Percentiles rank a stretch among this genome's conserved stretches.
Conservation (phyloP, 2,329 filamentous ascomycete genomes). For the Aschersonia sp. region DNA sequence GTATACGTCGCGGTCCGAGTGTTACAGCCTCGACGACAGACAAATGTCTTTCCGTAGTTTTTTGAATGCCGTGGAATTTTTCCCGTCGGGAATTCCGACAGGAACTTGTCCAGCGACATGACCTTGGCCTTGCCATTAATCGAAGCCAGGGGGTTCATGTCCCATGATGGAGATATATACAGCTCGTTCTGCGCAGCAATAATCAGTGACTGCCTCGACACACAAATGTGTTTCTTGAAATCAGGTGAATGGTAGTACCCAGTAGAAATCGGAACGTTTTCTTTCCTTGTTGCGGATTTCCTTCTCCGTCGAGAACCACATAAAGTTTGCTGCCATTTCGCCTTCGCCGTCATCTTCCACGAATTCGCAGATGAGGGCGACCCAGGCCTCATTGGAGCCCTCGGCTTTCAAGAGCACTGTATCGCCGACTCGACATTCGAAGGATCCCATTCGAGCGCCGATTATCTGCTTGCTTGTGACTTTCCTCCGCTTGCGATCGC, state of each 20-base stretch:
- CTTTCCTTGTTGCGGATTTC: constrained; percentile 75
- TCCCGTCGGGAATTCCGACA: constrained; percentile 56
- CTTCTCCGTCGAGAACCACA: constrained; percentile 91
- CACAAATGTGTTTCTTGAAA: no score
- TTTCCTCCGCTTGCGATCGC: constrained; percentile 21
- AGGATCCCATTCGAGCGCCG: constrained; percentile 69
- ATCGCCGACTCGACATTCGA: constrained; percentile 71
- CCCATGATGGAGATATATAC: constrained; percentile 78
- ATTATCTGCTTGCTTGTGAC: constrained; percentile 41
- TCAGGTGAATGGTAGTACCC: constrained; percentile 23
- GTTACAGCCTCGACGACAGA: constrained; percentile 83
- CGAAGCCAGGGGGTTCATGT: constrained; percentile 71
- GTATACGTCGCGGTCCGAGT: constrained; percentile 82
- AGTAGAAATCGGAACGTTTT: constrained; percentile 66
- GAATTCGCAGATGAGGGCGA: constrained; percentile 78
- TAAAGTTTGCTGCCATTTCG: constrained; percentile 70
- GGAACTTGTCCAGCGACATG: constrained; percentile 58
- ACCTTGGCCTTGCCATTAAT: constrained; percentile 83
- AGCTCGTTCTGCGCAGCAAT: constrained; percentile 55
- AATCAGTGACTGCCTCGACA: background rate
- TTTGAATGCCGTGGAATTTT: constrained; percentile 57
- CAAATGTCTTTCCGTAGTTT: constrained; percentile 72
- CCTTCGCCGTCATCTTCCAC: constrained; percentile 49
- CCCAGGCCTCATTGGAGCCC: constrained; percentile 77
- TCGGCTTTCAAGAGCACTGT: constrained; percentile 78